Evolutionary conservation across 331 rosid genomes (phyloP), one percentile per base, ranked within the genome.

Genomic region (Acacia pycnantha): DNA sequence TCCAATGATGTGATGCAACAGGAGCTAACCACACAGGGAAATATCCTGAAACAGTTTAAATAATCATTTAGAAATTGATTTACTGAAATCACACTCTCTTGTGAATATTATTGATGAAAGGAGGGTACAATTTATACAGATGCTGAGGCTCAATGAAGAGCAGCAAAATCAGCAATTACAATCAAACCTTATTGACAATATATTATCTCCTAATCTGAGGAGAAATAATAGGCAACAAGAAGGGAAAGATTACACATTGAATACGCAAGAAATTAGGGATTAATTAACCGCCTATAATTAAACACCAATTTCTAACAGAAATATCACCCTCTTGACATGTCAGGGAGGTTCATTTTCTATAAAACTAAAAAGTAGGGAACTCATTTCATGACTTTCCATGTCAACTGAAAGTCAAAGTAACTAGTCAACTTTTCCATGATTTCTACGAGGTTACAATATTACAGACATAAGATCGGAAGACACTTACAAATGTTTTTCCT

Each of bases 401-500:
- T 64, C 14, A 74, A 74, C 56, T 46, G 62, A 80, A 62, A 67
- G 29, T 13, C 37, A 80, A 51, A 47, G n/a, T n/a, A 77, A 68
- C 40, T 56, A 70, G 68, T 50, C 62, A 65, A n/a, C 56, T 35
- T 53, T 83, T 73, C 26, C 48, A 22, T 26, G 75, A 37, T 46
- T 72, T 50, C 53, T 26, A 68, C 11, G 64, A 62, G 51, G 47
- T 74, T 33, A 75, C 16, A 70, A 71, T 22, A 68, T 48, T 59
- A 58, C 26, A 67, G 33, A 73, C 59, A 56, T 19, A 24, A 71
- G 73, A 54, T 46, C 59, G 82, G 37, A 75, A 61, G 47, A 84
- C 82, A 84, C 95, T 85, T 87, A 96, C 99, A 10, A 76, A 8
- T 69, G 80, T 24, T 87, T 85, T 81, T 84, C 90, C 90, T 90